These are phyloP conservation scores for Chiua virens DNA, from an alignment of 768 basidiomycete genomes.

Conservation along the genomic window DNA sequence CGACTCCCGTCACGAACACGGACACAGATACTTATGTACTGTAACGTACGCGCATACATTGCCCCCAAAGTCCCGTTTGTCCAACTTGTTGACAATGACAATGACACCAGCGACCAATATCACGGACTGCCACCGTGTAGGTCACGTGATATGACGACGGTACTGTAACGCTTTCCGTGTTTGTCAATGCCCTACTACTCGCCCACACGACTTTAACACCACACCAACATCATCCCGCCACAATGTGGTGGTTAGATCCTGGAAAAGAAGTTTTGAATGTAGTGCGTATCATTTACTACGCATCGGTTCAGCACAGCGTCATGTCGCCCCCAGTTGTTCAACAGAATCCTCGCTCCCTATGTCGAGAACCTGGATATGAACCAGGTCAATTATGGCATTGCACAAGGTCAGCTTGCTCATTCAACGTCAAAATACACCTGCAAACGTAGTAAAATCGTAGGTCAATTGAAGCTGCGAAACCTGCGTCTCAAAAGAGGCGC, in stretches of 20 bases:
- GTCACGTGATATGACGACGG: slow-evolving; percentile 32
- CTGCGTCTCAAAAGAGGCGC: slow-evolving; percentile 90
- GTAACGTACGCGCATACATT: too few species aligned
- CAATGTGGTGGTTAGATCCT: slow-evolving; percentile 88
- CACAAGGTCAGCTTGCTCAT: slow-evolving; percentile 55
- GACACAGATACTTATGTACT: too few species aligned
- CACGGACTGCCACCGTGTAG: neutral
- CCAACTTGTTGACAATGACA: too few species aligned
- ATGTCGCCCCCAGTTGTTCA: slow-evolving; percentile 59
- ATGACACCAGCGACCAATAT: too few species aligned
- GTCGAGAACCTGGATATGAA: slow-evolving; percentile 94
- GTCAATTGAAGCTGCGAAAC: slow-evolving; percentile 75
- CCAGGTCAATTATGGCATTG: slow-evolving; percentile 92
- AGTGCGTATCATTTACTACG: slow-evolving; percentile 35
- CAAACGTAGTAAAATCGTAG: slow-evolving; percentile 36
- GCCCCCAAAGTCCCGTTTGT: too few species aligned
- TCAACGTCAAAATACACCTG: neutral
- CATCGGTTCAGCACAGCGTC: neutral
- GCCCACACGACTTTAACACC: slow-evolving; percentile 5
- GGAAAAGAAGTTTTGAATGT: slow-evolving; percentile 83
- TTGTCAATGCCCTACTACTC: slow-evolving; percentile 34
- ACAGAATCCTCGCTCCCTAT: slow-evolving; percentile 90
- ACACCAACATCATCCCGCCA: slow-evolving; percentile 16
- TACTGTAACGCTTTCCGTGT: slow-evolving; percentile 13
- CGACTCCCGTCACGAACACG: too few species aligned